phyloP scores from a whole-genome alignment of 139 green algal species.

The Astrephomene gubernaculifera region DNA sequence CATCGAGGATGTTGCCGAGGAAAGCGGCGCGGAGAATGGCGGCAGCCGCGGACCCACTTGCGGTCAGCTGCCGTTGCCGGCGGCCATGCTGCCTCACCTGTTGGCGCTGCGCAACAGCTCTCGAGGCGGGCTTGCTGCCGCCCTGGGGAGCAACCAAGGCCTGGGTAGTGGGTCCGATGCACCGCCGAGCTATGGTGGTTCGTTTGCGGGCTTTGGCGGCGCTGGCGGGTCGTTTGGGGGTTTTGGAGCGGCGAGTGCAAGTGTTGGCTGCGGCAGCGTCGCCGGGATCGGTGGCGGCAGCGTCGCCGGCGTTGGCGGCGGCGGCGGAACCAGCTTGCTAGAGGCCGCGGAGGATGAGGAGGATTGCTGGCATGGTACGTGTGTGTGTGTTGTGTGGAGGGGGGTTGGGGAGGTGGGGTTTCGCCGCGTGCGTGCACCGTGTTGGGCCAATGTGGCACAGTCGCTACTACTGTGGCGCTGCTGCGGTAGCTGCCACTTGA shows the following conservation, averaged over 20 bases:
- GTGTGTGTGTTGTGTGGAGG: too few relatives aligned
- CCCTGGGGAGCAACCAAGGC: neutral
- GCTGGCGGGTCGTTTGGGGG: too few relatives aligned
- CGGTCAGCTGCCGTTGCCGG: neutral
- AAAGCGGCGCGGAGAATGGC: neutral
- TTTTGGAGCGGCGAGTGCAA: neutral
- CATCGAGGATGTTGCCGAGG: conserved; percentile 31
- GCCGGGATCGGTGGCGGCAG: neutral
- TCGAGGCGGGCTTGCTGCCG: too few relatives aligned
- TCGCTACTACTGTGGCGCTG: too few relatives aligned
- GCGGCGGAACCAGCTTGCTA: too few relatives aligned
- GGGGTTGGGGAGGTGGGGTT: too few relatives aligned
- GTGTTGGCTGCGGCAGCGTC: neutral
- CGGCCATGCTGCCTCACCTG: neutral
- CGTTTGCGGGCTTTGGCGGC: too few relatives aligned
- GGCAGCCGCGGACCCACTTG: neutral
- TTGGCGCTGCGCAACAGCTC: neutral
- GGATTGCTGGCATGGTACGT: conserved; percentile 26
- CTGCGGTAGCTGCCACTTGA: too few relatives aligned
- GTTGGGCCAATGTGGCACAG: too few relatives aligned
- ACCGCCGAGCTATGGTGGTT: too few relatives aligned
- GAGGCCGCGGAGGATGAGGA: conserved; percentile 31
- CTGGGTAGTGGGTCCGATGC: neutral
- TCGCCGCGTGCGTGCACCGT: too few relatives aligned
- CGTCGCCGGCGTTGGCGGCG: neutral